phyloP scores from a whole-genome alignment of 768 basidiomycete genomes.

The Tephrocybe rancida region DNA sequence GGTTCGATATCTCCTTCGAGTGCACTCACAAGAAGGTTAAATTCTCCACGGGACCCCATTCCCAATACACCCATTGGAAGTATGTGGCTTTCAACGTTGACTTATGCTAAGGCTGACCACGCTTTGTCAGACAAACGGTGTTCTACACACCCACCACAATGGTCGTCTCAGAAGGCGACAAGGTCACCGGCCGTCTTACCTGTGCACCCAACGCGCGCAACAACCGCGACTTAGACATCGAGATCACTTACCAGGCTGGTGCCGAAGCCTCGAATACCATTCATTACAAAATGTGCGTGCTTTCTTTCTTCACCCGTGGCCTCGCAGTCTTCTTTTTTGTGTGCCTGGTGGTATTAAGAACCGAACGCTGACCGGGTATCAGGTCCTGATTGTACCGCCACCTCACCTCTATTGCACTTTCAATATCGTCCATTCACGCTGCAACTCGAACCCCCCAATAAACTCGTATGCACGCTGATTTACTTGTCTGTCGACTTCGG shows the following conservation, averaged over 20 bases:
- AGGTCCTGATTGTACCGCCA: conserved; percentile 62
- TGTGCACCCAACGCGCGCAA: conserved; percentile 93
- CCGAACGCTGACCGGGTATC: conserved; percentile 66
- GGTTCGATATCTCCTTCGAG: conserved; percentile 97
- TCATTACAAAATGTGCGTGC: conserved; percentile 87
- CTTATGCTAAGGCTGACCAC: neutral
- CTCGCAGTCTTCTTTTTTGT: conserved; percentile 14
- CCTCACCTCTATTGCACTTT: neutral
- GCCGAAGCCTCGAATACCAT: conserved; percentile 41
- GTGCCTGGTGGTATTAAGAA: conserved; percentile 25
- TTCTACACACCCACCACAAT: conserved; percentile 91
- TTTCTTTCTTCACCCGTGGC: conserved; percentile 23
- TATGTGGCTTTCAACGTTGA: conserved; percentile 40
- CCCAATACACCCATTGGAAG: conserved; percentile 97
- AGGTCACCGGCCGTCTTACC: conserved; percentile 67
- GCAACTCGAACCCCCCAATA: neutral
- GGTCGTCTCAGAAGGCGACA: conserved; percentile 69
- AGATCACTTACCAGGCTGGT: conserved; percentile 64
- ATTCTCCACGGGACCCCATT: conserved; percentile 98
- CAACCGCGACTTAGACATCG: conserved; percentile 94
- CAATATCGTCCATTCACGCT: neutral
- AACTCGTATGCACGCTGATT: neutral
- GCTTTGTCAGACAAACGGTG: conserved; percentile 87
- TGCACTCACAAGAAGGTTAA: conserved; percentile 94
- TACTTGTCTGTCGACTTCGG: conserved; percentile 1